A percentile compares a stretch with the other conserved stretches of the same genome.
Conservation (phyloP, 805 yeast species). For the Danielia oregonensis region DNA sequence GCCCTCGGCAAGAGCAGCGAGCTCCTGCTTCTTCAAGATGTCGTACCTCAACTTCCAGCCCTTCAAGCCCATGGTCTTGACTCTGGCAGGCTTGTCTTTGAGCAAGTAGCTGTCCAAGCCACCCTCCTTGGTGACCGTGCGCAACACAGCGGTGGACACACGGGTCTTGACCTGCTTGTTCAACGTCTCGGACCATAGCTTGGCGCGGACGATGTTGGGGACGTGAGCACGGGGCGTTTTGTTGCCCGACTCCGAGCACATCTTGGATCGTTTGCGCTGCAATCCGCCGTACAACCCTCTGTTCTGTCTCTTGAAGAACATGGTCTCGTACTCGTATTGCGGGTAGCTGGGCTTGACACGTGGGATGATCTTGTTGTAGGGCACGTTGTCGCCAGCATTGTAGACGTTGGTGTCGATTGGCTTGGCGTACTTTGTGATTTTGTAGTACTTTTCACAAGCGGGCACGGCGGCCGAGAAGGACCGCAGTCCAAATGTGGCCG, state of each 20-base stretch:
- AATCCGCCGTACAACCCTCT: slow-evolving; percentile 90
- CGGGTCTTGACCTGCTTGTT: slow-evolving; percentile 52
- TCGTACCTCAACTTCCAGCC: slow-evolving; percentile 90
- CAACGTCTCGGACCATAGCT: slow-evolving; percentile 81
- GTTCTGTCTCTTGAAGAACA: slow-evolving; percentile 77
- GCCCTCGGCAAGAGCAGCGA: slow-evolving; percentile 33
- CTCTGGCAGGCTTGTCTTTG: slow-evolving; percentile 84
- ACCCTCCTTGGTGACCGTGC: slow-evolving; percentile 88
- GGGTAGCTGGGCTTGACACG: slow-evolving; percentile 12
- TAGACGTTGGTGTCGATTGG: slow-evolving; percentile 33
- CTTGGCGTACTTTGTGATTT: slow-evolving; percentile 37
- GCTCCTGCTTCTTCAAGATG: slow-evolving; percentile 49
- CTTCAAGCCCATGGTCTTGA: slow-evolving; percentile 85
- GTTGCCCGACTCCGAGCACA: slow-evolving; percentile 73
- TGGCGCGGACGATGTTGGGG: slow-evolving; percentile 76
- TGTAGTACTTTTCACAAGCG: slow-evolving; percentile 34
- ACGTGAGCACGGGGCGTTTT: slow-evolving; percentile 70
- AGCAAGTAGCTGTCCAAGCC: slow-evolving; percentile 86
- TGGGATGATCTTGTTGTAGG: slow-evolving; percentile 12
- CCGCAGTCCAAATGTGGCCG: slow-evolving; percentile 3
- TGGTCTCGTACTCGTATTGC: slow-evolving; percentile 61
- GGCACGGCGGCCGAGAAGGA: slow-evolving; percentile 6
- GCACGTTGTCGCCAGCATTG: slow-evolving; percentile 35
- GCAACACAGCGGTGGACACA: slow-evolving; percentile 76
- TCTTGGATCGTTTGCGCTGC: slow-evolving; percentile 71